Evolutionary conservation across 768 basidiomycete species (phyloP).

Genomic region (Mrakia hoshinonis): DNA sequence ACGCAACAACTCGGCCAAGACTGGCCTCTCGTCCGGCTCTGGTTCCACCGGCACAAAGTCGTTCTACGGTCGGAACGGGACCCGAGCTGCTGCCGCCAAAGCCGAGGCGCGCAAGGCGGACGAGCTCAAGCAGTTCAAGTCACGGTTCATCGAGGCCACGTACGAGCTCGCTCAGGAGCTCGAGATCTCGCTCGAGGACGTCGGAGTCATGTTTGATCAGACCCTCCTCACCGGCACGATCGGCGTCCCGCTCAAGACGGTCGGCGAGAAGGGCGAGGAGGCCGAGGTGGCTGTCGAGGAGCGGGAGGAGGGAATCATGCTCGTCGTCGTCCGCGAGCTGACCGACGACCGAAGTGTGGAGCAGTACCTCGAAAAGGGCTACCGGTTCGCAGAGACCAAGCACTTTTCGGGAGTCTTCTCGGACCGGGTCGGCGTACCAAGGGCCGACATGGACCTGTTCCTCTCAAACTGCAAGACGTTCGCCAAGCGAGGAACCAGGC

Average conservation of each 20-base stretch:
- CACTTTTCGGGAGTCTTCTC: slow-evolving; percentile 39
- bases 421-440: slow-evolving; percentile 37
- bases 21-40: background rate
- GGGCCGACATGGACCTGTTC: slow-evolving; percentile 39
- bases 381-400: slow-evolving; percentile 40
- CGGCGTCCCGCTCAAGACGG: background rate
- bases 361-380: slow-evolving; percentile 38
- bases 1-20: slow-evolving; percentile 26
- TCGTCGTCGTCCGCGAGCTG: slow-evolving; percentile 40
- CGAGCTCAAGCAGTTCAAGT: slow-evolving; percentile 34
- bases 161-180: slow-evolving; percentile 38
- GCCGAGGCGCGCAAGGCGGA: slow-evolving; percentile 19
- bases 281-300: slow-evolving; percentile 28
- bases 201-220: slow-evolving; percentile 41
- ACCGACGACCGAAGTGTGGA: slow-evolving; percentile 36
- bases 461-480: slow-evolving; percentile 41
- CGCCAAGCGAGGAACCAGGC: slow-evolving; percentile 39
- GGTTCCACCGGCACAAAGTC: background rate
- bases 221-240: slow-evolving; percentile 39
- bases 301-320: slow-evolving; percentile 40
- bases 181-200: slow-evolving; percentile 37
- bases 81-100: slow-evolving; percentile 27
- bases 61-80: slow-evolving; percentile 27
- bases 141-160: slow-evolving; percentile 39
- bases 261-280: slow-evolving; percentile 16